phyloP scores from a whole-genome alignment of 1,139 yeast species.

The Lodderomyces pseudojiufengensis region DNA sequence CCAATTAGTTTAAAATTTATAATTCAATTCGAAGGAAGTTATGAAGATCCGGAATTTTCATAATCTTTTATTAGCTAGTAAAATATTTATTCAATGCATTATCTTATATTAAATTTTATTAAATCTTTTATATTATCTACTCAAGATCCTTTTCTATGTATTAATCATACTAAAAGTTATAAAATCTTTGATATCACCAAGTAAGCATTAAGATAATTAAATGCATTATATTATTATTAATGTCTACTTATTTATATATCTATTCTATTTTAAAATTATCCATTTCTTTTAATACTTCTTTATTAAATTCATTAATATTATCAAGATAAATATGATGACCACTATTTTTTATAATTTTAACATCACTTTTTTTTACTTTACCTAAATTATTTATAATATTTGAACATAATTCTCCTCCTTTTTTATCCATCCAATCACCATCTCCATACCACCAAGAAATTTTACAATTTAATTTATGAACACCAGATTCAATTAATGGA shows the following conservation, averaged over 20 bases:
- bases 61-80: background rate
- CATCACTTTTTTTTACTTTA: conserved; percentile 32
- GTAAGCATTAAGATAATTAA: no score
- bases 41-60: conserved; percentile 13
- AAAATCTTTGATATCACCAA: no score
- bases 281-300: conserved; percentile 38
- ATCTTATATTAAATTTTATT: no score
- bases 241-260: no score
- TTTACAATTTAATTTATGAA: conserved; percentile 48
- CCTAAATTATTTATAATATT: conserved; percentile 28
- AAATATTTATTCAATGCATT: conserved; percentile 1
- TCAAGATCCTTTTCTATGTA: no score
- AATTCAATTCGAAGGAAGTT: conserved; percentile 24
- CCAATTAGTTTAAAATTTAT: conserved; percentile 40
- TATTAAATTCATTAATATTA: conserved; percentile 50
- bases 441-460: conserved; percentile 70
- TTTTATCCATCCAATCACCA: conserved; percentile 72
- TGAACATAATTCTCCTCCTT: conserved; percentile 50
- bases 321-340: conserved; percentile 77
- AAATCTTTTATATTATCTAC: no score
- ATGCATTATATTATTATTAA: no score
- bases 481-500: conserved; percentile 51
- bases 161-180: no score
- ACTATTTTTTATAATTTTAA: conserved; percentile 46
- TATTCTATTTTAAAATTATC: conserved; percentile 11